Conservation (phyloP, 2,329 filamentous ascomycete genomes). For the Arthrobotrys iridis region DNA sequence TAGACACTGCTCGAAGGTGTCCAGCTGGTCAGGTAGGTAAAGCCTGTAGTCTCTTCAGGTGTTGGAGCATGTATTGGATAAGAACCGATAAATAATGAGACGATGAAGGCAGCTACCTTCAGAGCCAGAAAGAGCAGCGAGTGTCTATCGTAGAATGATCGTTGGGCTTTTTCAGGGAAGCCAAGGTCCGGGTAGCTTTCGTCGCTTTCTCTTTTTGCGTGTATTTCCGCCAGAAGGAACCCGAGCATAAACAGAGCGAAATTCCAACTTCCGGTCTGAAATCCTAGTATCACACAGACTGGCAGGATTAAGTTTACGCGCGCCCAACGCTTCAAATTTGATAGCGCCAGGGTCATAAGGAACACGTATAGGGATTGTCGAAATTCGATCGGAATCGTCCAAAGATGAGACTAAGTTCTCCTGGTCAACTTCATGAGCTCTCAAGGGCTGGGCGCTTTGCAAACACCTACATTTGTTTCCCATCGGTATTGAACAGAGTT, state of each 20-base stretch:
- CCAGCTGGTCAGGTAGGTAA: slow-evolving; percentile 3
- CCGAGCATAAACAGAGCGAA: slow-evolving; percentile 25
- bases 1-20: not conserved
- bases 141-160: not conserved
- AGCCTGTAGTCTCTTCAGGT: slow-evolving; percentile 11
- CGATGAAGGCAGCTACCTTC: not conserved
- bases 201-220: not conserved
- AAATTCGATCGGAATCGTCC: slow-evolving; percentile 66
- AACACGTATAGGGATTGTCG: slow-evolving; percentile 65
- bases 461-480: slow-evolving; percentile 30
- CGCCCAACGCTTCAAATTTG: slow-evolving; percentile 60
- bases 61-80: slow-evolving; percentile 11
- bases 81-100: slow-evolving; percentile 27
- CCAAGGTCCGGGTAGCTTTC: not conserved
- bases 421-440: not conserved
- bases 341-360: slow-evolving; percentile 61
- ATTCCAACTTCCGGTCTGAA: slow-evolving; percentile 19
- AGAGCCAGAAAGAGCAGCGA: not conserved
- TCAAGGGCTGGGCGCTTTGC: not conserved
- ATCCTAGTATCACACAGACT: not conserved
- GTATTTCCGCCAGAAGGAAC: slow-evolving; percentile 28
- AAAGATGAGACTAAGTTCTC: slow-evolving; percentile 61
- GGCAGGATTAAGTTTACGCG: slow-evolving; percentile 59
- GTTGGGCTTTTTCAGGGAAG: not conserved
- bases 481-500: not conserved